Conservation (phyloP, 2,329 filamentous ascomycete species). For the Fusarium tuaranense region DNA sequence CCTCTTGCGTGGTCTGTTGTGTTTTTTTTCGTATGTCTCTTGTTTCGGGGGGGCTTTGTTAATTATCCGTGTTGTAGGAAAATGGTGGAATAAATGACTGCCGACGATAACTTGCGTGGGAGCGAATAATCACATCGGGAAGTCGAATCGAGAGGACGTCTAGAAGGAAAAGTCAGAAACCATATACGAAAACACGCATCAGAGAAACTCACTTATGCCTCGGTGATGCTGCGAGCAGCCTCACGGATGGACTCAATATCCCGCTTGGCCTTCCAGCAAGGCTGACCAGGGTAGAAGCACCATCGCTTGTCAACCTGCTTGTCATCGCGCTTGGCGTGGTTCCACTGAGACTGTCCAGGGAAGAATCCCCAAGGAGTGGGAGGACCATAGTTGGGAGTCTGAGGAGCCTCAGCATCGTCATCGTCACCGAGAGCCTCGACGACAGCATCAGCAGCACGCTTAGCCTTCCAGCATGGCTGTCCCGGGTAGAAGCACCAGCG, state of each 20-base stretch:
- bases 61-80: slow-evolving; percentile 1
- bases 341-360: slow-evolving; percentile 50
- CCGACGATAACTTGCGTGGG: slow-evolving; percentile 5
- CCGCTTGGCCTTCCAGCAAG: slow-evolving; percentile 56
- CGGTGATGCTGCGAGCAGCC: slow-evolving; percentile 45
- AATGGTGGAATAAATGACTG: slow-evolving; percentile 11
- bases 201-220: slow-evolving; percentile 37
- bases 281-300: slow-evolving; percentile 46
- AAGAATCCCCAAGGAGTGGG: slow-evolving; percentile 43
- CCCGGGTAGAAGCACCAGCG: slow-evolving; percentile 47
- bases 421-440: slow-evolving; percentile 43
- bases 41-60: slow-evolving; percentile 13
- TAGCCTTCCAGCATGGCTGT: slow-evolving; percentile 54
- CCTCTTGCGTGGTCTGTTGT: slow-evolving; percentile 16
- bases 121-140: slow-evolving; percentile 18
- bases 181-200: neutral
- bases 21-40: slow-evolving; percentile 16
- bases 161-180: slow-evolving; percentile 17
- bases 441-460: slow-evolving; percentile 45
- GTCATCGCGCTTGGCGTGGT: slow-evolving; percentile 36
- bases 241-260: slow-evolving; percentile 43
- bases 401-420: slow-evolving; percentile 42
- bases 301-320: slow-evolving; percentile 22
- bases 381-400: slow-evolving; percentile 46
- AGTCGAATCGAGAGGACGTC: slow-evolving; percentile 9